A percentile compares a stretch with the other conserved stretches of the same genome.
Conservation (phyloP, 495 filamentous ascomycete genomes). For the Astrocystis sublimbata region DNA sequence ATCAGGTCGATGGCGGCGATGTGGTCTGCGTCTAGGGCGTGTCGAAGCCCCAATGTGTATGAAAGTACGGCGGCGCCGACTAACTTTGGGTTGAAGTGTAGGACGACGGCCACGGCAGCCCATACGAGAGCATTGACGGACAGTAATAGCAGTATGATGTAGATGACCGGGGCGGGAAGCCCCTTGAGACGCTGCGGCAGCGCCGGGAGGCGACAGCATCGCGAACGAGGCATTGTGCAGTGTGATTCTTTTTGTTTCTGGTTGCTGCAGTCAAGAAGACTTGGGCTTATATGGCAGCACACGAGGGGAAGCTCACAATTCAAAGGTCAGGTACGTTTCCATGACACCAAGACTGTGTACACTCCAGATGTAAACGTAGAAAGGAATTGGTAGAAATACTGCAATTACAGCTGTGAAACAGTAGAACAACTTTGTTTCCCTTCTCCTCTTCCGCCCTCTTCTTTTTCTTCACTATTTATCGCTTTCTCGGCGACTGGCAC, state of each 20-base stretch:
- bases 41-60: slow-evolving; percentile 87
- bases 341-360: too few species aligned
- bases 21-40: slow-evolving; percentile 96
- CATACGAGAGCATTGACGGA: slow-evolving; percentile 70
- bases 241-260: neutral
- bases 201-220: slow-evolving; percentile 2
- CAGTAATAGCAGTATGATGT: slow-evolving; percentile 65
- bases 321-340: too few species aligned
- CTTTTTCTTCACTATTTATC: neutral
- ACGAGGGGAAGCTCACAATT: too few species aligned
- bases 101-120: slow-evolving; percentile 68
- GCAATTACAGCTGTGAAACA: too few species aligned
- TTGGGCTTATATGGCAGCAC: too few species aligned
- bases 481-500: too few species aligned
- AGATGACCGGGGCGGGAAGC: slow-evolving; percentile 65
- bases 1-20: slow-evolving; percentile 96
- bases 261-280: too few species aligned
- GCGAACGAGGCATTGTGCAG: slow-evolving; percentile 3
- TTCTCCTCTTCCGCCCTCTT: neutral
- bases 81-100: slow-evolving; percentile 58
- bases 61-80: slow-evolving; percentile 79
- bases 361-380: too few species aligned
- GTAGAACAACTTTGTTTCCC: neutral
- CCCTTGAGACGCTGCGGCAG: slow-evolving; percentile 33
- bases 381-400: too few species aligned